Conservation (phyloP, 106 monocot genomes). For the Vanilla planifolia region DNA sequence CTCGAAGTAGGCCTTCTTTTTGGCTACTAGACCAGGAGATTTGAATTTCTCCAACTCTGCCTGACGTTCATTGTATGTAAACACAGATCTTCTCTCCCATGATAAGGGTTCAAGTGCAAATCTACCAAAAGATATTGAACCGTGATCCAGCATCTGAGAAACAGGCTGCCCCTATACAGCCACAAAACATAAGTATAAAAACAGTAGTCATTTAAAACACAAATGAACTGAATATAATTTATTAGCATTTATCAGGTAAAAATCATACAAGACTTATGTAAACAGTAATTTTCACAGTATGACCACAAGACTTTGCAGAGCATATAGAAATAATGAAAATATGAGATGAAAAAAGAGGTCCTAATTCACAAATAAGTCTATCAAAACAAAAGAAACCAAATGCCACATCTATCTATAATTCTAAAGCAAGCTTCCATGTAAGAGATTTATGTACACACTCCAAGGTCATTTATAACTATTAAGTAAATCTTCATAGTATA, state of each 20-base stretch:
- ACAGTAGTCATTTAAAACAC: neutral
- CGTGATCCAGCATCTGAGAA: conserved; percentile 83
- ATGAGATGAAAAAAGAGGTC: too few species aligned
- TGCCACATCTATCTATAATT: too few species aligned
- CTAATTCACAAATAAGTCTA: too few species aligned
- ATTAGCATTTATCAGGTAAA: neutral
- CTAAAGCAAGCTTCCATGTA: too few species aligned
- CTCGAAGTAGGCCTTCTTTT: conserved; percentile 95
- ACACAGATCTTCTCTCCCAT: conserved; percentile 88
- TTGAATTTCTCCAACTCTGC: conserved; percentile 84
- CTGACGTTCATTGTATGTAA: conserved; percentile 53
- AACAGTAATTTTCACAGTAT: too few species aligned
- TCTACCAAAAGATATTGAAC: conserved; percentile 87
- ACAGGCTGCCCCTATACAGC: conserved; percentile 33
- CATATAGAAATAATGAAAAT: too few species aligned
- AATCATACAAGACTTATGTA: too few species aligned
- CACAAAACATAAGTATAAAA: neutral
- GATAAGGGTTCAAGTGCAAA: conserved; percentile 67
- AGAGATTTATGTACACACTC: too few species aligned
- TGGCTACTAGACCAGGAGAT: conserved; percentile 73
- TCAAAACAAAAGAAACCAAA: too few species aligned
- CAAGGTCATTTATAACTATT: too few species aligned
- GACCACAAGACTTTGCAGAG: too few species aligned
- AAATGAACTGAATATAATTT: neutral
- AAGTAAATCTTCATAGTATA: too few species aligned